phyloP scores from a whole-genome alignment of 129 eudicot species.

The Glebionis coronaria region DNA sequence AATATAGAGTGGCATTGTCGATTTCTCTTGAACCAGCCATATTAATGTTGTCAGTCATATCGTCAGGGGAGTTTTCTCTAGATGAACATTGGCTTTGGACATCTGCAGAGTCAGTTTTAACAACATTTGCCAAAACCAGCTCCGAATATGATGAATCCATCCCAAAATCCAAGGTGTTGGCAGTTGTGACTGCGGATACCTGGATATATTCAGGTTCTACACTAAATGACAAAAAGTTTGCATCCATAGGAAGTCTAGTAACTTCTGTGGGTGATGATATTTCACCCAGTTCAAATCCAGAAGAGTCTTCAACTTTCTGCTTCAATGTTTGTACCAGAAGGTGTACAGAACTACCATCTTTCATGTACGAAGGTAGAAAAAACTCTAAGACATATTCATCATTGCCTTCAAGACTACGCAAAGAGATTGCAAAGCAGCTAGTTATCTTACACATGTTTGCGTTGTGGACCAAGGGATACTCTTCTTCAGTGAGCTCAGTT shows the following conservation, averaged over 20 bases:
- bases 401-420: conserved; percentile 3
- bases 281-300: conserved; percentile 12
- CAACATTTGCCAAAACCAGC: neutral
- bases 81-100: neutral
- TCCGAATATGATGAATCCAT: neutral
- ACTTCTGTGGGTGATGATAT: neutral
- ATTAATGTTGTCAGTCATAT: neutral
- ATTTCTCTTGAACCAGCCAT: neutral
- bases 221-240: neutral
- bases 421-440: too few species aligned
- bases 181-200: neutral
- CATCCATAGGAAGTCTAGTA: neutral
- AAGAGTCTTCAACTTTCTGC: neutral
- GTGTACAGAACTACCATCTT: neutral
- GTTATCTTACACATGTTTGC: too few species aligned
- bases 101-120: neutral
- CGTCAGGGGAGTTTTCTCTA: neutral
- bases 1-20: neutral
- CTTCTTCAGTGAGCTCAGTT: too few species aligned
- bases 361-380: neutral
- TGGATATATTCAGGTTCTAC: neutral
- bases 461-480: too few species aligned
- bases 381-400: conserved; percentile 8
- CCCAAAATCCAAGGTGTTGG: neutral
- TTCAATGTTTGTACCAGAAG: conserved; percentile 7